Base-by-base conservation (phyloP, 140 eudicot species). In the Anethum foeniculum region DNA sequence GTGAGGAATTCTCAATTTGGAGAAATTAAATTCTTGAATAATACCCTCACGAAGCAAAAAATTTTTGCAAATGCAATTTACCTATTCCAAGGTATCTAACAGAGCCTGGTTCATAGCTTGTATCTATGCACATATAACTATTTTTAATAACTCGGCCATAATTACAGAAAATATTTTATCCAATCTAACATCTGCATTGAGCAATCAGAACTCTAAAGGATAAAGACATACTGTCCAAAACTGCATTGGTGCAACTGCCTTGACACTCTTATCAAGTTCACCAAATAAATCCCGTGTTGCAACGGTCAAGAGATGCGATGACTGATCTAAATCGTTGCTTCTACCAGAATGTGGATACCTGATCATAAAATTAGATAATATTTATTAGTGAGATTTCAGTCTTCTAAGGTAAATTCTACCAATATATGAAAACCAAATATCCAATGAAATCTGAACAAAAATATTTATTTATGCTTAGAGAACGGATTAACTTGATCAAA, bases 191-290 rank as follows among this genome's bases (percentile, higher is more conserved):
- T 60, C 32, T n/a, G 14, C 68, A 60, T 60, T 60, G 32, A n/a
- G 68, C 5, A n/a, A 21, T n/a, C 0, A 25, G 12, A 60, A 60
- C 69, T 60, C 32, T n/a, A 23, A 60, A n/a, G 32, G 25, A n/a
- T 25, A 8, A 0, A 7, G 54, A 76, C 69, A 56, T 84, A 95
- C 99, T 93, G 86, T 85, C 97, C 93, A 95, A 85, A 95, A 95
- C 80, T 93, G 96, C 97, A 90, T 85, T n/a, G 99, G 99, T 73
- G 99, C 97, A 77, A 95, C 99, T 49, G 99, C 91, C 87, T 89
- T 90, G 75, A 90, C 96, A 91, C 86, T 95, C 82, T 90, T 95
- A 87, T 95, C 99, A 25, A 95, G 99, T 79, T 95, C 99, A 71
- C 51, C 81, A 85, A 95, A 95, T 69, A 95, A 86, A 80, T 95